Percentiles rank a stretch among this genome's conserved stretches.
These are phyloP conservation scores for Geosmithia morbida DNA, from an alignment of 2,329 filamentous ascomycete genomes.

Conservation along the genomic window DNA sequence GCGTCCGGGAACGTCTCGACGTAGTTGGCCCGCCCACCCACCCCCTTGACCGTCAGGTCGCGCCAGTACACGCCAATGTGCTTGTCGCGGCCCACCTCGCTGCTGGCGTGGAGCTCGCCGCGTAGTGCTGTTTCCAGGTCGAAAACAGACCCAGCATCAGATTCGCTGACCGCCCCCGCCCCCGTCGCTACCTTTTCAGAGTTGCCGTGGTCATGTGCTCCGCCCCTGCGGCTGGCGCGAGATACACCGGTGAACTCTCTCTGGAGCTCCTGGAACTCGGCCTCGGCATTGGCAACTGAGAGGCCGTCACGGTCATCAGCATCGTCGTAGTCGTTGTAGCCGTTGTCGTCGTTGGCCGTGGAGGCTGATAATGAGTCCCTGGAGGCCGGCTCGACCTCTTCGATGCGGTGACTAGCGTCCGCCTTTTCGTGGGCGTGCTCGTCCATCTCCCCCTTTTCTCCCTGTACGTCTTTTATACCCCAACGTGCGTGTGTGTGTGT, in stretches of 20 bases:
- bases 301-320: slow-evolving; percentile 17
- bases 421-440: slow-evolving; percentile 8
- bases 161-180: slow-evolving; percentile 4
- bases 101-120: slow-evolving; percentile 56
- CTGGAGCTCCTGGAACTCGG: slow-evolving; percentile 56
- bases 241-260: slow-evolving; percentile 44
- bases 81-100: slow-evolving; percentile 63
- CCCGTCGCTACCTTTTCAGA: slow-evolving; percentile 9
- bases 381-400: slow-evolving; percentile 8
- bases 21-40: slow-evolving; percentile 60
- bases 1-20: slow-evolving; percentile 65
- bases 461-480: no score
- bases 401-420: slow-evolving; percentile 11
- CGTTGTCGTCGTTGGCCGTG: slow-evolving; percentile 9
- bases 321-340: slow-evolving; percentile 1
- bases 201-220: slow-evolving; percentile 3
- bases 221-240: slow-evolving; percentile 25
- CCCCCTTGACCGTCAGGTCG: slow-evolving; percentile 58
- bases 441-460: neutral
- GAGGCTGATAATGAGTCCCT: slow-evolving; percentile 11
- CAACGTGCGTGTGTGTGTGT: no score
- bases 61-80: slow-evolving; percentile 73
- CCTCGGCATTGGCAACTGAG: slow-evolving; percentile 52
- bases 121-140: slow-evolving; percentile 63
- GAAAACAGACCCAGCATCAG: slow-evolving; percentile 39